These are phyloP conservation scores for Sambucus nigra DNA, from an alignment of 129 eudicot genomes.

Conservation along the genomic window DNA sequence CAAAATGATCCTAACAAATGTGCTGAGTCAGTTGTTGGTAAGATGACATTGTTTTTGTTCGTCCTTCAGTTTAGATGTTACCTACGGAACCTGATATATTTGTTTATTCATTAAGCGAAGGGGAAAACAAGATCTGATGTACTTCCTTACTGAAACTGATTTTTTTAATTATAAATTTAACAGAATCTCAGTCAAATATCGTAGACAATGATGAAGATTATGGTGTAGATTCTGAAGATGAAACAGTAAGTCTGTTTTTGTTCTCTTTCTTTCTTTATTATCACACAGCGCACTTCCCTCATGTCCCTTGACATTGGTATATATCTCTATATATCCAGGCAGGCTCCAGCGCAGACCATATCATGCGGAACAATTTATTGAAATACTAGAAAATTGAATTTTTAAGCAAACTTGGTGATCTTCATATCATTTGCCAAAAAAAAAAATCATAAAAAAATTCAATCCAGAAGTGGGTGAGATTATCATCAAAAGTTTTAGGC, in stretches of 20 bases:
- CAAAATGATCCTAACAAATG: slow-evolving; percentile 20
- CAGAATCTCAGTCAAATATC: slow-evolving; percentile 53
- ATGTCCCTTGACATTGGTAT: background rate
- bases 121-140: no score
- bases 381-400: no score
- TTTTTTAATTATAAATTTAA: slow-evolving; percentile 8
- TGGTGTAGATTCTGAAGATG: slow-evolving; percentile 46
- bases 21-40: slow-evolving; percentile 35
- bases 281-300: slow-evolving; percentile 1
- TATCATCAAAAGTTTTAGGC: no score
- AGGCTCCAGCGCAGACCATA: no score
- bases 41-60: slow-evolving; percentile 2
- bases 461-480: no score
- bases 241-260: slow-evolving; percentile 41
- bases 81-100: background rate
- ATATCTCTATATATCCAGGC: background rate
- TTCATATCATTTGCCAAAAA: no score
- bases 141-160: background rate
- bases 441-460: no score
- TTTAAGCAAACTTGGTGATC: no score
- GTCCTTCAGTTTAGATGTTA: background rate
- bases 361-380: no score
- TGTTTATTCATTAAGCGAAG: no score
- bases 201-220: slow-evolving; percentile 64
- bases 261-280: slow-evolving; percentile 1